Base-by-base conservation (phyloP, 2,329 filamentous ascomycete genomes). In the Alternaria triticina region DNA sequence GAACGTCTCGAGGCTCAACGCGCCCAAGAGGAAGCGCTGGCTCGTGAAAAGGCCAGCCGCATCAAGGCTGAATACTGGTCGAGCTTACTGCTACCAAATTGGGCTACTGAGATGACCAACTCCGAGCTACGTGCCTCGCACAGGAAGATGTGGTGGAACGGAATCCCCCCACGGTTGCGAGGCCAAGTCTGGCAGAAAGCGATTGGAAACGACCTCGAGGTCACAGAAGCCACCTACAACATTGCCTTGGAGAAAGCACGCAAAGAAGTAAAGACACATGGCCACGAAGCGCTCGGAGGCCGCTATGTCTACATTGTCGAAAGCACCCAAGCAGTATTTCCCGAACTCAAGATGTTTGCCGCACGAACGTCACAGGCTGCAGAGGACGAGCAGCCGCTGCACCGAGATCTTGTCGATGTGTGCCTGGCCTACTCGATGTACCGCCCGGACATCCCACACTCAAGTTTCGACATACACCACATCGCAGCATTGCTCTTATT, bases 361-460 rank as follows among this genome's bases (percentile, higher is more conserved):
- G 81, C 83, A 6, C 60, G 63, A 43, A 68, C 66, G 20, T 60
- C 69, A 30, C 59, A 68, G 2, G 56, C 64, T 13, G 64, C 64
- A 4, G 55, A 66, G n/a, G 72, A 76, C 28, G 86, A 83, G 81
- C 89, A 87, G 0, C 91, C 91, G 2, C 82, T 94, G 11, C 88
- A 94, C 74, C 83, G 88, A 61, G 84, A 86, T 40, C 82, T 96
- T 28, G 82, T 91, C 17, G 89, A 95, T 74, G 88, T 96, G 10
- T 83, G 95, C 64, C 89, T 89, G 72, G 93, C 92, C 7, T 95
- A 95, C 79, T 86, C 89, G 58, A 91, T 93, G 87, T 96, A 96
- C 79, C 87, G 92, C 64, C 90, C 89, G 69, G 92, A 96, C 75
- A 91, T 95, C 72, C 91, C 92, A 66, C 94, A 93, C 73, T 57